Evolutionary conservation across 2,329 filamentous ascomycete species (phyloP), one percentile per base, ranked within the genome.

Genomic region (Fusarium floridanum): DNA sequence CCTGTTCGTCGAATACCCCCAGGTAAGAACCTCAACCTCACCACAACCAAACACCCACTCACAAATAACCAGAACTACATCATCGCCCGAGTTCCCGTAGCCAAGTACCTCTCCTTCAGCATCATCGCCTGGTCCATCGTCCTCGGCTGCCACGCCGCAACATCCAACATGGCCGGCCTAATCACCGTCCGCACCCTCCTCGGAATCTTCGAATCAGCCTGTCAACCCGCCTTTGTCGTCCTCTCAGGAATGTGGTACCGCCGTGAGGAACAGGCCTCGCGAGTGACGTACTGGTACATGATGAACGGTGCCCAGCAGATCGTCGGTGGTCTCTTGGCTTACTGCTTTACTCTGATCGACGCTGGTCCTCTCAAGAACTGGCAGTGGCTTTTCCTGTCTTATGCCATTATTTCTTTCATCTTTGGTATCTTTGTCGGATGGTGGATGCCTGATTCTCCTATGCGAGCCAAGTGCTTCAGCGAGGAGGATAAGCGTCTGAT

Each of bases 291-390:
- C 81, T 94, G 92, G 92, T 92, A 93, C 81, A 93, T 93, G 90
- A 94, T 94, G 91, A 94, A 94, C 79, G 92, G 92, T 2, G 87
- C 86, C 1, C 92, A 94, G 78, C 92, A 94, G 78, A 91, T 94
- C 61, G 91, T 94, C 9, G 92, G 92, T 36, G 92, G 92, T 7
- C 86, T 94, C 0, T 84, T 94, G 1, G 92, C 92, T 0, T 93
- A 93, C 80, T 91, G 91, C 72, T 87, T 88, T 75, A 84, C 86
- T 3, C 83, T 89, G 4, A 90, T 91, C 78, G 84, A 82, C 17
- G 82, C 76, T 6, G 87, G 88, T 5, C 84, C 86, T 0, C 84
- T 93, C 67, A 87, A 87, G 77, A 90, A 89, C 17, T 94, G 92
- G 91, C 91, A 94, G 79, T 90, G 89, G 73, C 87, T 94, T 4